phyloP scores from a whole-genome alignment of 2,329 filamentous ascomycete species.

The Phoma herbarum region DNA sequence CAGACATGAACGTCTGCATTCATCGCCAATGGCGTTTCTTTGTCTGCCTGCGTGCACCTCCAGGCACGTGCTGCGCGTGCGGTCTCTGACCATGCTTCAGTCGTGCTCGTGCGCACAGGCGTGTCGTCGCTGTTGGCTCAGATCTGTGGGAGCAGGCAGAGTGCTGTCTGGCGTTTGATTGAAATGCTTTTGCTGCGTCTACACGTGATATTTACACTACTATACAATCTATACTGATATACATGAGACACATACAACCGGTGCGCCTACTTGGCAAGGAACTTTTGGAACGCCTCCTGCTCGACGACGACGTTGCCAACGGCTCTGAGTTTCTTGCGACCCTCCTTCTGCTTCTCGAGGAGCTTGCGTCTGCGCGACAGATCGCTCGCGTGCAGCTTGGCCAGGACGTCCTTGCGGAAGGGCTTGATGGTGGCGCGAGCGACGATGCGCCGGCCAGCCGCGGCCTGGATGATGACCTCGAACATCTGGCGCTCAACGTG shows the following conservation, averaged over 20 bases:
- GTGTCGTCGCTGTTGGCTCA: too few species aligned
- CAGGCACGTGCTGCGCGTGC: too few species aligned
- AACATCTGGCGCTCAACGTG: slow-evolving; percentile 98
- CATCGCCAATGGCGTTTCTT: too few species aligned
- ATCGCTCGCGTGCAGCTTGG: slow-evolving; percentile 92
- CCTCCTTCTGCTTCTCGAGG: slow-evolving; percentile 96
- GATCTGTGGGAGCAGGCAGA: too few species aligned
- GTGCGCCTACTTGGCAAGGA: slow-evolving; percentile 75
- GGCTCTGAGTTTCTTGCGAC: slow-evolving; percentile 83
- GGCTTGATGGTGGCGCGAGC: slow-evolving; percentile 96
- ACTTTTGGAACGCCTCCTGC: slow-evolving; percentile 92
- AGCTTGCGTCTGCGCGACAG: slow-evolving; percentile 83
- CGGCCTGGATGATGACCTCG: slow-evolving; percentile 93
- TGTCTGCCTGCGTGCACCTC: too few species aligned
- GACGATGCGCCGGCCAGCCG: slow-evolving; percentile 81
- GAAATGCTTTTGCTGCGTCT: too few species aligned
- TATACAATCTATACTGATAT: background rate
- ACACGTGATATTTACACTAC: background rate
- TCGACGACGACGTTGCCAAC: slow-evolving; percentile 95
- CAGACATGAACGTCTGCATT: too few species aligned
- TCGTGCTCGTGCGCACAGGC: too few species aligned
- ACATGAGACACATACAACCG: background rate
- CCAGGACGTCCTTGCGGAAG: slow-evolving; percentile 92
- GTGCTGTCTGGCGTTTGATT: too few species aligned
- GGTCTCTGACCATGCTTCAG: too few species aligned